phyloP scores from a whole-genome alignment of 495 filamentous ascomycete genomes.

The Paragyromitra xinjiangensis region DNA sequence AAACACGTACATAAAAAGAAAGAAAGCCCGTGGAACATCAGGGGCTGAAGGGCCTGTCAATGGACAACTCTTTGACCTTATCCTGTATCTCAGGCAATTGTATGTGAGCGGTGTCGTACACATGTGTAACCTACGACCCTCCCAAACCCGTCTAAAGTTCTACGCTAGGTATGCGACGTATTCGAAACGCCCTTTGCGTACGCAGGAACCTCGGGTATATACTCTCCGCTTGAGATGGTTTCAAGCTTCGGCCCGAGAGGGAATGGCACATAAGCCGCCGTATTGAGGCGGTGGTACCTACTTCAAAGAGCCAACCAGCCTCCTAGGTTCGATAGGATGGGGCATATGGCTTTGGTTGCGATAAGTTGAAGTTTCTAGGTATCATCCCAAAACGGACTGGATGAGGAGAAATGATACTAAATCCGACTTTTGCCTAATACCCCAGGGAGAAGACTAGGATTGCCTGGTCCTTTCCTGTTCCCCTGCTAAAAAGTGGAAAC shows the following conservation, averaged over 20 bases:
- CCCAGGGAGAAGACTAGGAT: conserved; percentile 18
- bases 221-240: conserved; percentile 39
- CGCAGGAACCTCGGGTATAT: conserved; percentile 50
- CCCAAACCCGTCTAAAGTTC: conserved; percentile 42
- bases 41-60: conserved; percentile 16
- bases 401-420: conserved; percentile 38
- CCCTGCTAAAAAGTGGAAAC: neutral
- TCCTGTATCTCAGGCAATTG: conserved; percentile 29
- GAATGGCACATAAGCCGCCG: conserved; percentile 19
- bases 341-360: conserved; percentile 4
- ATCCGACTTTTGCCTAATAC: conserved; percentile 37
- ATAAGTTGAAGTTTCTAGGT: conserved; percentile 6
- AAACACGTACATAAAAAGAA: conserved; percentile 43
- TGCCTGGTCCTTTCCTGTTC: conserved; percentile 11
- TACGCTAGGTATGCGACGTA: conserved; percentile 46
- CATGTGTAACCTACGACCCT: conserved; percentile 35
- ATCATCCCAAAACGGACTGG: conserved; percentile 11
- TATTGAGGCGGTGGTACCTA: conserved; percentile 22
- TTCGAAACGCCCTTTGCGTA: conserved; percentile 44
- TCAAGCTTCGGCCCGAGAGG: conserved; percentile 33
- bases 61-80: conserved; percentile 39
- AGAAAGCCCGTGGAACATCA: conserved; percentile 39
- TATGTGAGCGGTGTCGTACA: conserved; percentile 26
- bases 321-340: conserved; percentile 12
- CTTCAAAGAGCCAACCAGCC: conserved; percentile 21